phyloP scores from a whole-genome alignment of 208 protist species.

The Trypanosoma theileri region DNA sequence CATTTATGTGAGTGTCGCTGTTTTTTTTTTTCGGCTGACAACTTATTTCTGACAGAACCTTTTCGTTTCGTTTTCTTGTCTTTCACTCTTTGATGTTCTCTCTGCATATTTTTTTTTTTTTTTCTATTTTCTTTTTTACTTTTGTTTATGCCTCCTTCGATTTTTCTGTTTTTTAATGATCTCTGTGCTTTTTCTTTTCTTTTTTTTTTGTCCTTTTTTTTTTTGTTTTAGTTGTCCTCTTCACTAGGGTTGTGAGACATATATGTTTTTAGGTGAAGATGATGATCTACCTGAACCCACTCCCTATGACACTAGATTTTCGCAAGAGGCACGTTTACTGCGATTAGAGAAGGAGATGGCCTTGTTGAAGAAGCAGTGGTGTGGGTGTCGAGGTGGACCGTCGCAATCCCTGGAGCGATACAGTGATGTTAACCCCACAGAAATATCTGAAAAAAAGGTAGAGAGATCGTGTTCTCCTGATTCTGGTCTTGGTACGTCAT shows the following conservation, averaged over 20 bases:
- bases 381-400: not conserved
- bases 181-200: not conserved
- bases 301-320: conserved; percentile 2
- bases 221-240: too few relatives aligned
- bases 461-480: too few relatives aligned
- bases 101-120: not conserved
- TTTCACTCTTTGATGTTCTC: not conserved
- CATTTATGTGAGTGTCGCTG: not conserved
- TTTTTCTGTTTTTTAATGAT: not conserved
- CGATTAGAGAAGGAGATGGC: conserved; percentile 48
- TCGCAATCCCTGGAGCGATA: too few relatives aligned
- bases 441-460: too few relatives aligned
- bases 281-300: conserved; percentile 42
- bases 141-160: conserved; percentile 5
- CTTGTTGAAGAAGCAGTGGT: conserved; percentile 2
- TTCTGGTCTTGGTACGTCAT: not conserved
- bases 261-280: conserved; percentile 44
- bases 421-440: too few relatives aligned
- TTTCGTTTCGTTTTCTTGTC: too few relatives aligned
- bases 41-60: too few relatives aligned
- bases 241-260: too few relatives aligned
- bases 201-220: not conserved
- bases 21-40: conserved; percentile 1
- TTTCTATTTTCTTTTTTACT: conserved; percentile 2
- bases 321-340: conserved; percentile 41